A percentile compares a stretch with the other conserved stretches of the same genome.
These are phyloP conservation scores for Cryoendolithus antarcticus DNA, from an alignment of 2,329 filamentous ascomycete genomes.

Conservation along the genomic window DNA sequence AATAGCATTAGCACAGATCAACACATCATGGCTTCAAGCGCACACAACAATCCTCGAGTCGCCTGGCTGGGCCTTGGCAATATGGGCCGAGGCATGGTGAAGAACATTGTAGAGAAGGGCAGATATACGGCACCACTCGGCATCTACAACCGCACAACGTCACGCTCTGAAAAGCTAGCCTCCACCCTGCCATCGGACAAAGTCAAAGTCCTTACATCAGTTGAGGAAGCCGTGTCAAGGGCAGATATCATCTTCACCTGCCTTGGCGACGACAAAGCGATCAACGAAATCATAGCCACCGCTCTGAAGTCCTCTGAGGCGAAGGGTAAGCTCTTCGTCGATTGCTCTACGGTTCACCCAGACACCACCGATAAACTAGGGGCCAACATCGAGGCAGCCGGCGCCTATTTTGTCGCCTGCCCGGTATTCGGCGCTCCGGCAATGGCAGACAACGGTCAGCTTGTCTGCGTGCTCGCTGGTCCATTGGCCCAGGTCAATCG, in stretches of 20 bases:
- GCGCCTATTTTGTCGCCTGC: constrained; percentile 63
- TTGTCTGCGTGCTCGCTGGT: constrained; percentile 64
- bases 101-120: constrained; percentile 71
- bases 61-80: constrained; percentile 78
- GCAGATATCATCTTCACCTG: constrained; percentile 76
- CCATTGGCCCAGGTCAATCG: constrained; percentile 47
- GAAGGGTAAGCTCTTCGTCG: constrained; percentile 75
- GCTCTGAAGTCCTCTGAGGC: constrained; percentile 43
- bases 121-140: constrained; percentile 58
- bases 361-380: constrained; percentile 61
- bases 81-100: constrained; percentile 76
- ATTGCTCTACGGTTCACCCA: constrained; percentile 80
- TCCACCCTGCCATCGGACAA: constrained; percentile 48
- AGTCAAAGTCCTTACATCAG: constrained; percentile 50
- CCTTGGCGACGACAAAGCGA: constrained; percentile 47
- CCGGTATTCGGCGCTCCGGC: constrained; percentile 62
- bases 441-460: constrained; percentile 56
- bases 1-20: no score
- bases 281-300: constrained; percentile 4
- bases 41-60: constrained; percentile 27
- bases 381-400: constrained; percentile 42
- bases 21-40: no score
- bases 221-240: constrained; percentile 52
- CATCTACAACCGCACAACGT: constrained; percentile 65
- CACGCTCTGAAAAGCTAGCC: constrained; percentile 53